Evolutionary conservation across 2,329 filamentous ascomycete genomes (phyloP), one percentile per base, ranked within the genome.

Genomic region (Cladophialophora immunda): DNA sequence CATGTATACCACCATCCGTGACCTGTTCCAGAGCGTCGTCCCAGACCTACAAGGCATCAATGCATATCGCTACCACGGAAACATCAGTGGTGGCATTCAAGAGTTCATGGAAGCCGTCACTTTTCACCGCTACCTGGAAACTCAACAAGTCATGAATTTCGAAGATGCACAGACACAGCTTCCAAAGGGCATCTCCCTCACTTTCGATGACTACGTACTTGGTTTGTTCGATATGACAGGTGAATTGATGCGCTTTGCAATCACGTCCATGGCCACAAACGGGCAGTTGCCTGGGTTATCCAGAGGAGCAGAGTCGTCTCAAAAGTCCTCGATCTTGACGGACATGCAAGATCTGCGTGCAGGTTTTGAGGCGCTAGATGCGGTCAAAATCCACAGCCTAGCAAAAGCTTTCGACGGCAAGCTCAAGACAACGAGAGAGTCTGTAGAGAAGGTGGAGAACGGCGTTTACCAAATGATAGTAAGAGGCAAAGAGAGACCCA

Each of bases 171-270:
- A 82, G 32, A 79, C 70, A 1, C 70, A 73, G 13, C 65, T 83
- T 2, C 78, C 81, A 0, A 77, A 80, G 0, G 84, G 83, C 1
- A 85, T 97, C 2, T 74, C 83, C 0, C 82, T 97, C 22, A 92
- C 91, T 1, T 85, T 89, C 29, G 88, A 94, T 63, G 95, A 99
- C 78, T 98, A 97, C 76, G 81, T 97, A 65, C 90, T 95, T 69
- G 95, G 94, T 8, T 81, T 99, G 2, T 97, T 97, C 75, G 95
- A 99, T 78, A 86, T 98, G 72, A 94, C 94, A 1, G 95, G 95
- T 45, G 95, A 99, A 81, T 85, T 98, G 83, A 99, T 99, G 95
- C 87, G 94, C 32, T 98, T 97, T 79, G 93, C 93, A 0, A 95
- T 97, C 58, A 94, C 94, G 5, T 89, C 89, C 29, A 91, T 97